Percentiles rank a stretch among this genome's conserved stretches.
Conservation (phyloP, 805 yeast species). For the Ogataea pini region DNA sequence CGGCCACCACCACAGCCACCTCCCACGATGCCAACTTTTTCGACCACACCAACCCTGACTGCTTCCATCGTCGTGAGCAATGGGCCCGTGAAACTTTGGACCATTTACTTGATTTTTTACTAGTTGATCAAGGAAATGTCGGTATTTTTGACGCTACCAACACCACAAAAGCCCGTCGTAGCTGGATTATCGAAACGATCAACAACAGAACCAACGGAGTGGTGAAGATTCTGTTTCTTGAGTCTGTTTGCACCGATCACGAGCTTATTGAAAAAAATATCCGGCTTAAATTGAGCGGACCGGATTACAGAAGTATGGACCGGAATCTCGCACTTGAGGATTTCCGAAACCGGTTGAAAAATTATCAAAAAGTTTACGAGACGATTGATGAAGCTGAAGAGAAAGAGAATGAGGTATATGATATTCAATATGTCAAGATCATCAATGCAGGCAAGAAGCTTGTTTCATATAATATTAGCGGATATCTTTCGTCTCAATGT, state of each 20-base stretch:
- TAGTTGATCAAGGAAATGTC: slow-evolving; percentile 46
- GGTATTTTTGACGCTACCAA: slow-evolving; percentile 65
- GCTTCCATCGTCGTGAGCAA: slow-evolving; percentile 46
- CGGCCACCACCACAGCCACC: not conserved
- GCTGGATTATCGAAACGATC: slow-evolving; percentile 41
- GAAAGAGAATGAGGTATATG: slow-evolving; percentile 44
- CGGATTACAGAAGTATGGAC: slow-evolving; percentile 88
- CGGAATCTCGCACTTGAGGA: slow-evolving; percentile 76
- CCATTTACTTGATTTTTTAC: slow-evolving; percentile 44
- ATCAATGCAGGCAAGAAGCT: slow-evolving; percentile 62
- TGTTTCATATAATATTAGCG: slow-evolving; percentile 56
- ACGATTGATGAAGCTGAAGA: slow-evolving; percentile 69
- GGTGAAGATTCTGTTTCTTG: slow-evolving; percentile 49
- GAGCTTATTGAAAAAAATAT: slow-evolving; percentile 80
- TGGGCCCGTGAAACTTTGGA: slow-evolving; percentile 55
- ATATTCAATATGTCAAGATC: slow-evolving; percentile 61
- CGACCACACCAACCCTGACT: slow-evolving; percentile 44
- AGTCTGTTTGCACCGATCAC: slow-evolving; percentile 82
- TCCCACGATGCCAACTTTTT: slow-evolving; percentile 45
- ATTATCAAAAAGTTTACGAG: slow-evolving; percentile 88
- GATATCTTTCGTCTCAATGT: slow-evolving; percentile 57
- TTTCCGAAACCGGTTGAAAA: slow-evolving; percentile 74
- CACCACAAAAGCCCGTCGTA: slow-evolving; percentile 48
- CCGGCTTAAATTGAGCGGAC: slow-evolving; percentile 83
- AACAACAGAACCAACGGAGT: slow-evolving; percentile 34